Evolutionary conservation across 2,329 filamentous ascomycete genomes (phyloP).

Genomic region (Dactylellina haptotyla): DNA sequence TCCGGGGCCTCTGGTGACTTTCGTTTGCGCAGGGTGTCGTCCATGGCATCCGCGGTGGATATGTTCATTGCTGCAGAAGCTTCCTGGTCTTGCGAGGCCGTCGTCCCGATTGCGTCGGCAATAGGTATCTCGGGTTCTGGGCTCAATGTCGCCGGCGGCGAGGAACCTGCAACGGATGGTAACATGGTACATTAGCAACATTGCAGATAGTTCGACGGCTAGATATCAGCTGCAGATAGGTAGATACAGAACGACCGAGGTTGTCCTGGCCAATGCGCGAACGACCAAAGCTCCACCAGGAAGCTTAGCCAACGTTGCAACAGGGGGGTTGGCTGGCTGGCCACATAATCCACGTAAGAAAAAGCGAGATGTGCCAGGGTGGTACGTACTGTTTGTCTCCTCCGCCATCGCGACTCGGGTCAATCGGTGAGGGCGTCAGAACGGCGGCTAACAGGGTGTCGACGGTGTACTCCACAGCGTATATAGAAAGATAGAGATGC

Average conservation of each 20-base stretch:
- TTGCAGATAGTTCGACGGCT: too few species aligned
- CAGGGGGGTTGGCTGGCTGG: neutral
- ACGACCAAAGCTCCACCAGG: constrained; percentile 17
- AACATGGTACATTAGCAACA: neutral
- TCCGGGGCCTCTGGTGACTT: constrained; percentile 12
- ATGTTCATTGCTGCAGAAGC: neutral
- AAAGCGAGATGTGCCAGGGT: neutral
- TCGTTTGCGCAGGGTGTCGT: neutral
- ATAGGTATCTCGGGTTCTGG: neutral
- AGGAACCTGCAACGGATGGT: neutral
- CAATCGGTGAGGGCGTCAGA: neutral
- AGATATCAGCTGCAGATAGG: too few species aligned
- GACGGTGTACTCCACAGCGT: too few species aligned
- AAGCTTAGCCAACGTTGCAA: neutral
- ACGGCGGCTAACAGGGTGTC: too few species aligned
- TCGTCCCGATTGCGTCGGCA: neutral
- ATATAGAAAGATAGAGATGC: too few species aligned
- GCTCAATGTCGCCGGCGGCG: neutral
- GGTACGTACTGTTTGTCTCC: constrained; percentile 8
- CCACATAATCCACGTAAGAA: neutral
- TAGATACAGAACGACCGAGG: neutral
- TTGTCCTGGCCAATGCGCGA: constrained; percentile 4
- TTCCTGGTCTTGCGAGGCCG: neutral
- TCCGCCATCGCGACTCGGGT: constrained; percentile 17
- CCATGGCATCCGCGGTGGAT: neutral